phyloP scores from a whole-genome alignment of 805 yeast genomes.

The Wickerhamomyces chambardii region DNA sequence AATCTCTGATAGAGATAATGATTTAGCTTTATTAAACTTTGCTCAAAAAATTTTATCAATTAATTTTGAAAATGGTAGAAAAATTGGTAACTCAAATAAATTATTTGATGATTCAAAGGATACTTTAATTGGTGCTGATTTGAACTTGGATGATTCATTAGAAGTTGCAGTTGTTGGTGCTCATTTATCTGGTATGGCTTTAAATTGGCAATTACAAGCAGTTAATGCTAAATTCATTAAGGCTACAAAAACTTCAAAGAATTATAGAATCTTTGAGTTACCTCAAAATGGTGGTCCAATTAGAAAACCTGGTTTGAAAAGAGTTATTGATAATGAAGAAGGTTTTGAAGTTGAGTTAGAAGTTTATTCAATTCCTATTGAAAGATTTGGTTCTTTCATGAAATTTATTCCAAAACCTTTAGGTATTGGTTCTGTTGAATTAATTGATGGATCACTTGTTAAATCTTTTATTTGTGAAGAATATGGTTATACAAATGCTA shows the following conservation, averaged over 20 bases:
- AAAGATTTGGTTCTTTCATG: constrained; percentile 74
- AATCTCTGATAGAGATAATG: constrained; percentile 74
- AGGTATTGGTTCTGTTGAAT: constrained; percentile 90
- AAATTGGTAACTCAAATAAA: constrained; percentile 35
- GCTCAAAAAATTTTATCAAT: constrained; percentile 62
- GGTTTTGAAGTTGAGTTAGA: constrained; percentile 70
- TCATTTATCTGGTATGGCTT: constrained; percentile 78
- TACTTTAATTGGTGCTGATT: constrained; percentile 11
- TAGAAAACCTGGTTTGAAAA: constrained; percentile 83
- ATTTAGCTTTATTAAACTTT: constrained; percentile 78
- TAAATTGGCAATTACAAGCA: constrained; percentile 89
- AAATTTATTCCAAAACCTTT: constrained; percentile 89
- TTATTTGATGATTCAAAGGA: constrained; percentile 12
- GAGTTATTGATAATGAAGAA: constrained; percentile 33
- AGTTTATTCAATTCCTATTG: constrained; percentile 74
- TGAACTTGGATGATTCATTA: constrained; percentile 28
- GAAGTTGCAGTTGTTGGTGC: constrained; percentile 95
- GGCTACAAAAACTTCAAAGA: constrained; percentile 58
- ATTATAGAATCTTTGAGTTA: constrained; percentile 74
- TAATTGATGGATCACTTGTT: constrained; percentile 72
- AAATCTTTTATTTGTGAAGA: constrained; percentile 96
- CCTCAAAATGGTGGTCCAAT: constrained; percentile 68
- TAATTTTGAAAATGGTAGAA: constrained; percentile 36
- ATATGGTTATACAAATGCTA: constrained; percentile 62
- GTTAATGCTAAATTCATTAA: constrained; percentile 67